Percentiles rank a stretch among this genome's conserved stretches.
Conservation (phyloP, 2,329 filamentous ascomycete genomes). For the Camptophora hylomeconis region DNA sequence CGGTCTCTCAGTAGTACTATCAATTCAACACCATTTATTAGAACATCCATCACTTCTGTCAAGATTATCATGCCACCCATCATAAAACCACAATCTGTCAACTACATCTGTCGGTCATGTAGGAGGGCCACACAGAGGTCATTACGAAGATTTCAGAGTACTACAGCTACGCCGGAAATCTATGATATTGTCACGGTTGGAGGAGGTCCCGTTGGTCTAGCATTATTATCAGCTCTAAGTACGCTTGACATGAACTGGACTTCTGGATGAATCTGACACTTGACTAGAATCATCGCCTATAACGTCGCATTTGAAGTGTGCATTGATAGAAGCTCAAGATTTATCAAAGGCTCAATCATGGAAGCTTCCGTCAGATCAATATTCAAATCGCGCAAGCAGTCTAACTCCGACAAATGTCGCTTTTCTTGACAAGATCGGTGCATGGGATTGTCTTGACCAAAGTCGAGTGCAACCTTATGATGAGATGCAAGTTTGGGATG, state of each 20-base stretch:
- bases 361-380: slow-evolving; percentile 53
- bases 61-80: no score
- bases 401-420: slow-evolving; percentile 77
- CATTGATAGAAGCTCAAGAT: slow-evolving; percentile 82
- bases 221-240: slow-evolving; percentile 66
- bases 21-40: no score
- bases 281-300: slow-evolving; percentile 57
- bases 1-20: no score
- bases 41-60: no score
- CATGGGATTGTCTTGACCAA: slow-evolving; percentile 64
- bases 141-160: slow-evolving; percentile 8
- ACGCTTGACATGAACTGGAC: slow-evolving; percentile 21
- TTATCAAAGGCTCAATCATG: slow-evolving; percentile 56
- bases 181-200: slow-evolving; percentile 91
- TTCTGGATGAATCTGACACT: slow-evolving; percentile 1
- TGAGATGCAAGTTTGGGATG: slow-evolving; percentile 98
- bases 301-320: slow-evolving; percentile 67
- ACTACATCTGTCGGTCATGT: neutral
- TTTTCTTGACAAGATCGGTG: slow-evolving; percentile 72
- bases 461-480: slow-evolving; percentile 75
- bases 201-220: slow-evolving; percentile 78
- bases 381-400: slow-evolving; percentile 91
- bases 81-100: neutral
- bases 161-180: slow-evolving; percentile 45
- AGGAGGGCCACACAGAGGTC: neutral